phyloP scores from a whole-genome alignment of 805 yeast species.

The Yamadazyma paraphyllophila region DNA sequence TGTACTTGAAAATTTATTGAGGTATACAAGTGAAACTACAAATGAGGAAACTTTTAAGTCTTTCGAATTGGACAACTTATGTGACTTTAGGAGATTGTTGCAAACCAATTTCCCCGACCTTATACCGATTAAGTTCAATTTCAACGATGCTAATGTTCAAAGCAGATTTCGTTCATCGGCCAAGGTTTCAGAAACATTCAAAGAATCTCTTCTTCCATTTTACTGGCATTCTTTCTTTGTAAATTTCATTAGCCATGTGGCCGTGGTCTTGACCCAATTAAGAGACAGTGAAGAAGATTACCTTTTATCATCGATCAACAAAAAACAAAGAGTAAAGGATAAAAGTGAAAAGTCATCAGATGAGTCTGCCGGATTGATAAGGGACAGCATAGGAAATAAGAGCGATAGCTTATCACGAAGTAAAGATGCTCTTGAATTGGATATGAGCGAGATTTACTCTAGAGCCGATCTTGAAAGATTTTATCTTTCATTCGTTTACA shows the following conservation, averaged over 20 bases:
- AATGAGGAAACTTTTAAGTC: slow-evolving; percentile 32
- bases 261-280: slow-evolving; percentile 62
- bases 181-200: slow-evolving; percentile 20
- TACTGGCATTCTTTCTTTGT: slow-evolving; percentile 51
- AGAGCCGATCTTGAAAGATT: slow-evolving; percentile 87
- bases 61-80: slow-evolving; percentile 48
- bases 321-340: slow-evolving; percentile 11
- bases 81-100: slow-evolving; percentile 63
- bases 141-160: slow-evolving; percentile 28
- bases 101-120: slow-evolving; percentile 66
- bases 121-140: slow-evolving; percentile 52
- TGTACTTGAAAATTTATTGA: slow-evolving; percentile 66
- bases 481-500: slow-evolving; percentile 68
- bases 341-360: slow-evolving; percentile 1
- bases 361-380: background rate
- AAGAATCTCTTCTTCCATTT: slow-evolving; percentile 33
- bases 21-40: slow-evolving; percentile 57
- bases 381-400: background rate
- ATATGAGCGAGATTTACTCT: slow-evolving; percentile 62
- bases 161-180: background rate
- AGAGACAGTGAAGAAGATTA: slow-evolving; percentile 76
- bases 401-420: background rate
- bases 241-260: slow-evolving; percentile 59
- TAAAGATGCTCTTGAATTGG: slow-evolving; percentile 23
- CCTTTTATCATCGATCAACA: slow-evolving; percentile 47